Base-by-base conservation (phyloP, 495 filamentous ascomycete species). In the Chlorociboria aeruginascens region DNA sequence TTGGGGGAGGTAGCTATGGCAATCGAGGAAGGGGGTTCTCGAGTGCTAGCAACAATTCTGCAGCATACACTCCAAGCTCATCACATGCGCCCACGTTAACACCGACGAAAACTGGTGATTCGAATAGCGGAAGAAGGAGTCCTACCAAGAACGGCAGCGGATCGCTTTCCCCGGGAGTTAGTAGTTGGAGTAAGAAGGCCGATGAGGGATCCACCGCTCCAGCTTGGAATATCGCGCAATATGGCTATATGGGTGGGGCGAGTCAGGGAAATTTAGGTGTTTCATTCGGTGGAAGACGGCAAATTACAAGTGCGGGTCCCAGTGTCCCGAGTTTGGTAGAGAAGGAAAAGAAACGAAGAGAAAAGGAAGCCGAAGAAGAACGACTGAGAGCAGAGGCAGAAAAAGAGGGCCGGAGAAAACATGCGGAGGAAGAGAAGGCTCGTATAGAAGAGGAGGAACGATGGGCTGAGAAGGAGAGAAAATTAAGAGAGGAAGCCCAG, bases 201-300 rank as follows among this genome's bases (percentile, higher is more conserved):
- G 87, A 97, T 54, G 83, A 95, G 62, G 75, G 76, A 14, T 71
- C 70, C 29, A 95, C 90, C 10, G 66, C 79, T 3, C 93, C 93
- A 1, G 93, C 93, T 25, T 99, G 93, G 93, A 97, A 99, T 58
- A 96, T 97, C 49, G 86, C 90, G 35, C 93, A 99, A 58, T 99
- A 97, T 55, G 90, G 92, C 8, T 97, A 96, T 64, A 92, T 97
- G 86, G 93, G 93, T 42, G 93, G 93, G 29, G 93, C 93, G 7
- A 95, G 85, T 55, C 93, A 99, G 63, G 90, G 85, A 6, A 97
- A 94, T 58, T 78, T 95, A 50, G 93, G 93, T 14, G 82, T 99
- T 51, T 76, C 84, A 6, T 99, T 96, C 61, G 93, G 93, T 43
- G 85, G 79, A 17, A 77, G 88, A 49, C 74, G 93, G 37, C 93